Evolutionary conservation across 2,329 filamentous ascomycete species (phyloP).

Genomic region (Phyllachora maydis): DNA sequence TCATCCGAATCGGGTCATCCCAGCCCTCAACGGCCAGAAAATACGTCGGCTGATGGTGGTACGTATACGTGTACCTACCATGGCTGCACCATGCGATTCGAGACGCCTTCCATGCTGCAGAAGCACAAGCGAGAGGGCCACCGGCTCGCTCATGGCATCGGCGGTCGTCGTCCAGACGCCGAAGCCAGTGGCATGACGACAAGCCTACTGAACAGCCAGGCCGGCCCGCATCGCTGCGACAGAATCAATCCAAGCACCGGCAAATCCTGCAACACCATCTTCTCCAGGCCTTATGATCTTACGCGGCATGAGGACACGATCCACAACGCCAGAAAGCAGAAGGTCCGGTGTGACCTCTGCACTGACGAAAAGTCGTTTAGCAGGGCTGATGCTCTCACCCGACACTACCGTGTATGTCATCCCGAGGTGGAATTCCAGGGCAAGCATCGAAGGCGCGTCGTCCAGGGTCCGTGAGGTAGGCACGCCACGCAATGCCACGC

Average conservation of each 20-base stretch:
- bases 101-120: conserved; percentile 68
- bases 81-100: conserved; percentile 73
- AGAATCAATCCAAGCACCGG: conserved; percentile 87
- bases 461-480: too few species aligned
- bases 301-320: conserved; percentile 96
- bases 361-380: conserved; percentile 96
- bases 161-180: conserved; percentile 12
- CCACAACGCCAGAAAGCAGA: conserved; percentile 84
- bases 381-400: conserved; percentile 78
- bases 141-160: conserved; percentile 43
- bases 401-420: conserved; percentile 88
- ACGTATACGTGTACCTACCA: conserved; percentile 96
- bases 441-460: conserved; percentile 26
- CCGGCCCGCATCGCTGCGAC: conserved; percentile 82
- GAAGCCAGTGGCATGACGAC: conserved; percentile 29
- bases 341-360: conserved; percentile 82
- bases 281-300: conserved; percentile 89
- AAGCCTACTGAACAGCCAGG: conserved; percentile 69
- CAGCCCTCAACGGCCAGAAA: conserved; percentile 28
- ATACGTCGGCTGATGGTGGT: conserved; percentile 54
- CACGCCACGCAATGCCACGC: conserved; percentile 4
- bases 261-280: conserved; percentile 85
- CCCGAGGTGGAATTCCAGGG: conserved; percentile 72
- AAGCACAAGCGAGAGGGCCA: conserved; percentile 94
- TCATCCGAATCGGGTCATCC: conserved; percentile 13